Base-by-base conservation (phyloP, 345 rosid species). In the Toxicodendron radicans region DNA sequence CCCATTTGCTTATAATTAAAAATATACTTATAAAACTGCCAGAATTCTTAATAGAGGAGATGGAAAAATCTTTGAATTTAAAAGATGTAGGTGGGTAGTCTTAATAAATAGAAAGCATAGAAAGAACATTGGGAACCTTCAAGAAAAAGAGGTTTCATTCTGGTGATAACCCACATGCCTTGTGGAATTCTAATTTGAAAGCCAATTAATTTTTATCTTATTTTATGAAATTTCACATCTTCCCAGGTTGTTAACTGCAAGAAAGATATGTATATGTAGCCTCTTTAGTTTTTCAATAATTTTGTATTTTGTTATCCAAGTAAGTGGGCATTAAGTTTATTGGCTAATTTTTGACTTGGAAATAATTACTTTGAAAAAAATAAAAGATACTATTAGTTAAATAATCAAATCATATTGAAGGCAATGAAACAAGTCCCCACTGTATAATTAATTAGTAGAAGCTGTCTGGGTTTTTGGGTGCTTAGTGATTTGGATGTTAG, bases 401-500 rank as follows among this genome's bases (percentile, higher is more conserved):
- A 33, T 27, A 27, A 27, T 27, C 30, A 27, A 27, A 27, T 27
- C 30, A 27, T n/a, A 27, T 27, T 27, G 30, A 27, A 27, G 30
- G 30, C 43, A 46, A 46, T 49, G 12, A 49, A 49, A 3, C 66
- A 17, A 62, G 18, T 62, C 12, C 6, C 6, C 0, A 21, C 66
- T 48, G 57, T 16, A 48, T 48, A 33, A 72, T 53, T 23, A 24
- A 24, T 59, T 64, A 43, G 52, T 35, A 38, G 52, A 69, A 69
- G 52, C 21, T 69, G 73, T 69, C 33, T 53, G 48, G 8, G 24
- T 5, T 16, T 11, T 30, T 52, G 60, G 72, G 7, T 53, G 72
- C 46, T 30, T 53, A 16, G 24, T n/a, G 21, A 68, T 32, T 66
- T 53, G 72, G 61, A 68, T 68, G 46, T 20, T 60, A 59, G 75